phyloP scores from a whole-genome alignment of 139 green algal genomes.

The Chlorella sp. region DNA sequence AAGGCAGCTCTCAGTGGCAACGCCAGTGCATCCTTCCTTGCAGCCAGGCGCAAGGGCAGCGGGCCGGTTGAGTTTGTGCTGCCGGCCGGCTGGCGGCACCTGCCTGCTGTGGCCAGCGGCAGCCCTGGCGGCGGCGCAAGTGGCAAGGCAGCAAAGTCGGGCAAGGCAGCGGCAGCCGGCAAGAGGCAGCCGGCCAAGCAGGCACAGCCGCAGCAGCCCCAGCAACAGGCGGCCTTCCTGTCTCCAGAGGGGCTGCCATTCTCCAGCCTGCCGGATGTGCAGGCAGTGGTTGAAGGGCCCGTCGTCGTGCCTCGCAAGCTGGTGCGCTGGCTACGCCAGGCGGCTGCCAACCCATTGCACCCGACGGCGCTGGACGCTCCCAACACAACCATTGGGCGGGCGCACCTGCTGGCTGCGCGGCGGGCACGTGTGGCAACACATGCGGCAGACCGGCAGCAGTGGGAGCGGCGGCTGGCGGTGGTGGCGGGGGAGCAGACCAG shows the following conservation, averaged over 20 bases:
- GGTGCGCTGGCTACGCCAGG: neutral
- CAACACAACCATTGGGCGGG: neutral
- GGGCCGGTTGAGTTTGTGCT: neutral
- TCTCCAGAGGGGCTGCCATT: conserved; percentile 16
- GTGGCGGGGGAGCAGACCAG: neutral
- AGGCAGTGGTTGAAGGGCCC: neutral
- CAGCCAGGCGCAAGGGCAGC: neutral
- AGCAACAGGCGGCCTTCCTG: conserved; percentile 5
- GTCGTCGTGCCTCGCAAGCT: conserved; percentile 1
- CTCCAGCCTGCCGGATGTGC: neutral
- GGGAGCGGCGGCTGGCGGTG: neutral
- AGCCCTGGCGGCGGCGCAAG: neutral
- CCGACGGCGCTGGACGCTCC: neutral
- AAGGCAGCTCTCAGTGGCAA: neutral
- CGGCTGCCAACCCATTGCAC: conserved; percentile 1
- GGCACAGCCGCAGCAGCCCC: neutral
- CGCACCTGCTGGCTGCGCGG: conserved; percentile 3
- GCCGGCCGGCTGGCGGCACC: neutral
- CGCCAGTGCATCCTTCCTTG: neutral
- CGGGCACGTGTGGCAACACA: neutral
- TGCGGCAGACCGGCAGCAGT: neutral
- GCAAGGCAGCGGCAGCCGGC: neutral
- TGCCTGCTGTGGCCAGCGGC: too few relatives aligned
- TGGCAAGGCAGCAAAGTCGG: neutral
- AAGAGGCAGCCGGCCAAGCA: neutral